Conservation (phyloP, 164 flowering plant species). For the Amborella trichopoda region DNA sequence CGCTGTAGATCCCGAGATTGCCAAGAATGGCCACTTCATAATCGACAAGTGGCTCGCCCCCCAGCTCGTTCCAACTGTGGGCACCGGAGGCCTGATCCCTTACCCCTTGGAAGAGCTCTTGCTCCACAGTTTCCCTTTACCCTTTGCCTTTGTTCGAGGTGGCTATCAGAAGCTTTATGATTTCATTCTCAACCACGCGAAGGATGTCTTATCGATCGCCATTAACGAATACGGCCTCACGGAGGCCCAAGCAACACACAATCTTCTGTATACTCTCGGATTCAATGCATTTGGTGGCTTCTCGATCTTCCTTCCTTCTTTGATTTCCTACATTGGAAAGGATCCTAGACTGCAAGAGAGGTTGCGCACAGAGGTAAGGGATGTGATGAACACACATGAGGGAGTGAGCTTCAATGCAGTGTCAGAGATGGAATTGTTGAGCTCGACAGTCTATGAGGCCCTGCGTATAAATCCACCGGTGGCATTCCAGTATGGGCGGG, state of each 20-base stretch:
- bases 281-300: conserved; percentile 89
- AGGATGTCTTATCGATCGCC: conserved; percentile 31
- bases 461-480: conserved; percentile 75
- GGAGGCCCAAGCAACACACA: conserved; percentile 50
- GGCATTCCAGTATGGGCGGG: conserved; percentile 54
- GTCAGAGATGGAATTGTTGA: conserved; percentile 35
- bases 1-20: conserved; percentile 28
- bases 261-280: conserved; percentile 63
- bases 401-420: conserved; percentile 36
- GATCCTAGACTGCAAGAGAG: conserved; percentile 38
- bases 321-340: conserved; percentile 24
- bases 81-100: conserved; percentile 16
- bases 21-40: conserved; percentile 29
- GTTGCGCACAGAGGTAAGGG: conserved; percentile 39
- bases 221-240: conserved; percentile 42
- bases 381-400: neutral
- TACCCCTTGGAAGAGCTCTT: conserved; percentile 71
- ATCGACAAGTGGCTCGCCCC: conserved; percentile 58
- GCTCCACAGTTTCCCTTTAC: conserved; percentile 62
- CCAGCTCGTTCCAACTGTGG: conserved; percentile 49
- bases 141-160: conserved; percentile 34
- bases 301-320: conserved; percentile 36
- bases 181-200: conserved; percentile 38
- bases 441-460: conserved; percentile 67
- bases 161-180: conserved; percentile 45